phyloP scores from a whole-genome alignment of 495 filamentous ascomycete genomes.

The Lepraria neglecta region DNA sequence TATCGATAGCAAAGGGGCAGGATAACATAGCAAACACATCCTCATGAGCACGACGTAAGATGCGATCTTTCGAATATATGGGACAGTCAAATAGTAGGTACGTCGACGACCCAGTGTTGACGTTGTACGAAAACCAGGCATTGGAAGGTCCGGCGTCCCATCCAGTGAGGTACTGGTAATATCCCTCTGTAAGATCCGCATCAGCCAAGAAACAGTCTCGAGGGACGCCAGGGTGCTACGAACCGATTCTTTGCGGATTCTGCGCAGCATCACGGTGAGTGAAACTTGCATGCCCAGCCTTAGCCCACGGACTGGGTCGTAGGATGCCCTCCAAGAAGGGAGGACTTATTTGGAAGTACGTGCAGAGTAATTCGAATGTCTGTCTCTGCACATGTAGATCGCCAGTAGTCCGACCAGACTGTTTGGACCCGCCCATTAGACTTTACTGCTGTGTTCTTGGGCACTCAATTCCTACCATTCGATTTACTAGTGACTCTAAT shows the following conservation, averaged over 20 bases:
- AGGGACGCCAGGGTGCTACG: background rate
- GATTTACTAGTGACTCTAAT: background rate
- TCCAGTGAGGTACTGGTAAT: slow-evolving; percentile 1
- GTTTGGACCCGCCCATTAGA: background rate
- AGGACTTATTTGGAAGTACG: background rate
- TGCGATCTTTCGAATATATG: background rate
- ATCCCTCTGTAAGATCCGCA: background rate
- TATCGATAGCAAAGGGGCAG: background rate
- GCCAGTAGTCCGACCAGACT: background rate
- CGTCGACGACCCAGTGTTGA: background rate
- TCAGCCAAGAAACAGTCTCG: background rate
- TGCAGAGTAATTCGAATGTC: background rate
- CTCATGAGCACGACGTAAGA: slow-evolving; percentile 1
- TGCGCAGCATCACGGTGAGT: slow-evolving; percentile 1
- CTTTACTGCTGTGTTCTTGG: background rate
- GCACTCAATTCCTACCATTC: background rate
- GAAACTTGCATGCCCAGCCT: slow-evolving; percentile 1
- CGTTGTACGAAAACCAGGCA: slow-evolving; percentile 1
- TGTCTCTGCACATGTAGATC: background rate
- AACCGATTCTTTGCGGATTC: background rate
- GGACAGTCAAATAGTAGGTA: background rate
- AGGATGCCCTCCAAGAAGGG: slow-evolving; percentile 6
- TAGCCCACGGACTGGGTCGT: slow-evolving; percentile 12
- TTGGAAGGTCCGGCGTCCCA: slow-evolving; percentile 1
- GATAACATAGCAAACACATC: background rate